A percentile compares a stretch with the other conserved stretches of the same genome.
phyloP scores from a whole-genome alignment of 805 yeast genomes.

The Lachancea dasiensis region DNA sequence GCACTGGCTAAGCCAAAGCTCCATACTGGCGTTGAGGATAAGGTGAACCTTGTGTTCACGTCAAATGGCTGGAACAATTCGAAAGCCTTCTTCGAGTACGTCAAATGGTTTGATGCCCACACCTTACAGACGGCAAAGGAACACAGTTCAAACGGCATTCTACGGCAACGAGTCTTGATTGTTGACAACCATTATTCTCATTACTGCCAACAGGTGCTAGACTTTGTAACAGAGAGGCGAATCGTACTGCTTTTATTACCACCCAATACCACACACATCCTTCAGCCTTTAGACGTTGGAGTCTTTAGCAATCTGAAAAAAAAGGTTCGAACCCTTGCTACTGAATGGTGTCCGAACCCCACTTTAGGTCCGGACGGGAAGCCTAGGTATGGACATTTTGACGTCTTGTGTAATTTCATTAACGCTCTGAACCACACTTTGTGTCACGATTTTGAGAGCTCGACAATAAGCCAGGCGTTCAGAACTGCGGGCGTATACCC shows the following conservation, averaged over 20 bases:
- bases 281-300: conserved; percentile 10
- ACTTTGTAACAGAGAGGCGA: conserved; percentile 5
- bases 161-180: conserved; percentile 6
- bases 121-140: conserved; percentile 1
- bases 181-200: conserved; percentile 10
- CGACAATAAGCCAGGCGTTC: conserved; percentile 6
- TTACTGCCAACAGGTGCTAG: conserved; percentile 5
- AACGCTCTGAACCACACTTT: conserved; percentile 7
- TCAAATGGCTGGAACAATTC: conserved; percentile 9
- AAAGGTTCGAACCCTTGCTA: conserved; percentile 8
- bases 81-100: conserved; percentile 8
- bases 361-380: conserved; percentile 6
- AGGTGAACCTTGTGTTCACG: conserved; percentile 3
- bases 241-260: conserved; percentile 6
- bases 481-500: conserved; percentile 7
- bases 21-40: conserved; percentile 4
- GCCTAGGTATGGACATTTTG: conserved; percentile 8
- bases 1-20: conserved; percentile 4
- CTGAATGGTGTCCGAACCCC: conserved; percentile 10
- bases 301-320: conserved; percentile 9
- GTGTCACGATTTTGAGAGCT: conserved; percentile 1
- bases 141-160: background rate
- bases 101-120: conserved; percentile 9
- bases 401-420: conserved; percentile 9
- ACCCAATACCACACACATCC: conserved; percentile 9